A percentile compares a stretch with the other conserved stretches of the same genome.
These are phyloP conservation scores for Cardamine resedifolia DNA, from an alignment of 345 rosid species.

Conservation along the genomic window DNA sequence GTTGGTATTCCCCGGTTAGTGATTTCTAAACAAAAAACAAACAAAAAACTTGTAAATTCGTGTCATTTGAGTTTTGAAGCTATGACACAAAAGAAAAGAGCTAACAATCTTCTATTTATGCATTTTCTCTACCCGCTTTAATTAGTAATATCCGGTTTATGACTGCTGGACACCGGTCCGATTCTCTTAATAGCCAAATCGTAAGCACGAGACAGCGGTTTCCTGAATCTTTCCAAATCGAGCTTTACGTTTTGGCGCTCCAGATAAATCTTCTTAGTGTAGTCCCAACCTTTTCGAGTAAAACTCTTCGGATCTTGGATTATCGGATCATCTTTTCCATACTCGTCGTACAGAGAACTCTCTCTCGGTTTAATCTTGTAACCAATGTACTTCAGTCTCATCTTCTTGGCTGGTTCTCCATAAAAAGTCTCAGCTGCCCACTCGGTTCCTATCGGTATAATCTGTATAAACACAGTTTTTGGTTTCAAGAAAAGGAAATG, in stretches of 20 bases:
- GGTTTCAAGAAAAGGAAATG: conserved; percentile 80
- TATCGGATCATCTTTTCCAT: conserved; percentile 54
- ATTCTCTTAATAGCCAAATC: conserved; percentile 19
- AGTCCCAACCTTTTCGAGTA: conserved; percentile 66
- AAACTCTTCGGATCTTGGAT: conserved; percentile 57
- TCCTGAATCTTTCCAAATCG: conserved; percentile 52
- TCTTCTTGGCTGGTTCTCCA: conserved; percentile 69
- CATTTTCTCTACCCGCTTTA: not conserved
- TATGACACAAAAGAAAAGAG: not conserved
- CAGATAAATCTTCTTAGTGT: conserved; percentile 70
- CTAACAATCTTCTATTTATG: not conserved
- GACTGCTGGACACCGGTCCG: not conserved
- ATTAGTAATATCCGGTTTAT: not conserved
- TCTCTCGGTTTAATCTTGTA: conserved; percentile 60
- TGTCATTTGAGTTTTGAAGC: not conserved
- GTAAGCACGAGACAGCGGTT: conserved; percentile 54
- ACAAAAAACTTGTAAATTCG: not conserved
- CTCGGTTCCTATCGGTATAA: conserved; percentile 76
- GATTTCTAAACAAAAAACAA: not conserved
- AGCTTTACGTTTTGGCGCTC: conserved; percentile 60
- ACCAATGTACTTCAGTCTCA: conserved; percentile 59
- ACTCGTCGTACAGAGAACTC: conserved; percentile 62
- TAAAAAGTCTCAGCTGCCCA: conserved; percentile 83
- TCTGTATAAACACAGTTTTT: conserved; percentile 62
- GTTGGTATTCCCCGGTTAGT: not conserved